Base-by-base conservation (phyloP, 129 eudicot genomes). In the Pulicaria dysenterica region DNA sequence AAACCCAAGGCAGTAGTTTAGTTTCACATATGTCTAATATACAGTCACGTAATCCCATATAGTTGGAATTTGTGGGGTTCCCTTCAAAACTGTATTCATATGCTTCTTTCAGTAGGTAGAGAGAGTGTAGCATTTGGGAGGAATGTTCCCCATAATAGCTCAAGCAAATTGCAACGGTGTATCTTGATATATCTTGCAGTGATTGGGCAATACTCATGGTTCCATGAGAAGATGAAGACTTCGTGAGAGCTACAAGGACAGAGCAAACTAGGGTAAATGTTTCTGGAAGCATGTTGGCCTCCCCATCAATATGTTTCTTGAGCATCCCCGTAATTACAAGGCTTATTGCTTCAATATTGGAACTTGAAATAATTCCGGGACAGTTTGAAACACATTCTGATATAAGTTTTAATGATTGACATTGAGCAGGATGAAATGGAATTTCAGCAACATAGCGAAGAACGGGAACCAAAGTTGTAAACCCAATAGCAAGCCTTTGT, bases 401-500 rank as follows among this genome's bases (percentile, higher is more conserved):
- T 64, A 95, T 58, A 59, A 95, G 91, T 83, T 86, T 90, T 70
- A 90, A 72, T 56, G 86, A 72, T 70, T 81, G 91, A 70, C 76
- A 56, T 77, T 88, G 97, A 61, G 82, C 86, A 49, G 99, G 94
- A 73, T 90, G 99, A 59, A 82, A 95, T 51, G 96, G 99, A 69
- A 95, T 80, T 81, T 86, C 96, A 73, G 95, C 83, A 42, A 95
- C 91, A 50, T 86, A 79, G 56, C 68, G 92, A 74, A 95, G 83
- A 81, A 85, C 90, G 41, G 93, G 82, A 62, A 95, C 76, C 64
- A 95, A 71, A 48, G 94, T 88, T 59, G 97, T 64, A 77, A 90
- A 95, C 8, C 97, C 97, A 60, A 95, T 79, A 5, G 97, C 96
- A 80, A 88, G 96, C 76, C 97, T 82, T 77, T 85, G 96, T 61